phyloP scores from a whole-genome alignment of 2,329 filamentous ascomycete species.

The Graphiopsis chlorocephala region DNA sequence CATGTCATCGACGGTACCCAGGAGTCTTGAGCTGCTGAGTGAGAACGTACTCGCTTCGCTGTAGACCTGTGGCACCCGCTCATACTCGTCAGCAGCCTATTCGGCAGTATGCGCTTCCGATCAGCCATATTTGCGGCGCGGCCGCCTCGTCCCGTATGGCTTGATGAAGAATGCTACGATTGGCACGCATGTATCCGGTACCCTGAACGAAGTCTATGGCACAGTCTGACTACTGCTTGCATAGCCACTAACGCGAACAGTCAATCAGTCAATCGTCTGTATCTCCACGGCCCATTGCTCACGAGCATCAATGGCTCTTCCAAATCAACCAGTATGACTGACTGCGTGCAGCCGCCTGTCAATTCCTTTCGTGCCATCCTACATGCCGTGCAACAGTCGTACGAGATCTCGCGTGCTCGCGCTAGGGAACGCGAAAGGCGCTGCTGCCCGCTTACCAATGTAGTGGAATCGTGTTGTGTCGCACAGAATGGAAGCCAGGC shows the following conservation, averaged over 20 bases:
- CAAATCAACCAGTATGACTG: not conserved
- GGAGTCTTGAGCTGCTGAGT: not conserved
- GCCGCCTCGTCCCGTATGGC: not conserved
- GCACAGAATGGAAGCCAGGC: constrained; percentile 4
- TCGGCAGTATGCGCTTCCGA: not conserved
- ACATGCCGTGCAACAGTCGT: constrained; percentile 3
- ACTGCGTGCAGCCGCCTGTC: constrained; percentile 4
- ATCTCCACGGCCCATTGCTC: not conserved
- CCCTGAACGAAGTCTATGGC: not conserved
- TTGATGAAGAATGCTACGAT: not conserved
- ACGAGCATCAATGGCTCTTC: not conserved
- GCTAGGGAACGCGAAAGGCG: constrained; percentile 4
- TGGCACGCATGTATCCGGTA: not conserved
- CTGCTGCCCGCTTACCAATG: constrained; percentile 5
- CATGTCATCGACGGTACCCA: not conserved
- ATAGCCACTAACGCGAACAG: constrained; percentile 4
- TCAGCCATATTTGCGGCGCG: not conserved
- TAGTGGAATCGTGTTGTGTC: not conserved
- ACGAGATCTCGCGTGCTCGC: constrained; percentile 12
- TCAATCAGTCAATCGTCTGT: not conserved
- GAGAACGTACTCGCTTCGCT: not conserved
- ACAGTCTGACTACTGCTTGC: constrained; percentile 1
- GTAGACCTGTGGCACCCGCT: not conserved
- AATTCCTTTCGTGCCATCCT: not conserved
- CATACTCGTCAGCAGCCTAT: not conserved